Conservation (phyloP, 2,329 filamentous ascomycete species). For the Pseudocercospora cruenta region DNA sequence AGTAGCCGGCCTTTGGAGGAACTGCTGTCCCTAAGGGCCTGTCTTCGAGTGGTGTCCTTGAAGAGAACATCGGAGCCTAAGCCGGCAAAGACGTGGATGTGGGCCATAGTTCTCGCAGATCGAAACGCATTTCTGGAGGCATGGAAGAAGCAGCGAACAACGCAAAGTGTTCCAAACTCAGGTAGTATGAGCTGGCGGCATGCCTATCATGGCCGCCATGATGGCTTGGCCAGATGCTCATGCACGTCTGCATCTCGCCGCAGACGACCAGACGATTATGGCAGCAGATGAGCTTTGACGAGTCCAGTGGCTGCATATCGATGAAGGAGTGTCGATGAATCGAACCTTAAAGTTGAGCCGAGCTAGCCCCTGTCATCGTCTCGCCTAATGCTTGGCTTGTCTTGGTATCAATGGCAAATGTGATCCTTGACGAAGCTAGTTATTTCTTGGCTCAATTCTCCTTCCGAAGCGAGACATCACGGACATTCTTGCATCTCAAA, state of each 20-base stretch:
- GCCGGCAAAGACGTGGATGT: slow-evolving; percentile 17
- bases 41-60: slow-evolving; percentile 11
- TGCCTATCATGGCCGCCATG: background rate
- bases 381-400: too few species aligned
- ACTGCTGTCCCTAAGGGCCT: slow-evolving; percentile 6
- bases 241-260: background rate
- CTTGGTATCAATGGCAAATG: background rate
- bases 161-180: background rate
- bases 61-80: slow-evolving; percentile 18
- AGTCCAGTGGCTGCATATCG: background rate
- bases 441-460: background rate
- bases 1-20: slow-evolving; percentile 13
- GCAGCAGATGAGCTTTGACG: background rate
- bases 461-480: background rate
- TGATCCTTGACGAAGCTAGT: background rate
- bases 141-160: slow-evolving; percentile 2
- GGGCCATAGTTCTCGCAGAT: slow-evolving; percentile 10
- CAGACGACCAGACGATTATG: background rate
- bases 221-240: background rate
- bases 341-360: too few species aligned
- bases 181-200: background rate
- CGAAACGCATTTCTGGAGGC: background rate
- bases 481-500: too few species aligned
- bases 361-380: too few species aligned
- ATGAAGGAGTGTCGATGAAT: background rate